Evolutionary conservation across 2,329 filamentous ascomycete genomes (phyloP).

Genomic region (Pestalotiopsis sp.): DNA sequence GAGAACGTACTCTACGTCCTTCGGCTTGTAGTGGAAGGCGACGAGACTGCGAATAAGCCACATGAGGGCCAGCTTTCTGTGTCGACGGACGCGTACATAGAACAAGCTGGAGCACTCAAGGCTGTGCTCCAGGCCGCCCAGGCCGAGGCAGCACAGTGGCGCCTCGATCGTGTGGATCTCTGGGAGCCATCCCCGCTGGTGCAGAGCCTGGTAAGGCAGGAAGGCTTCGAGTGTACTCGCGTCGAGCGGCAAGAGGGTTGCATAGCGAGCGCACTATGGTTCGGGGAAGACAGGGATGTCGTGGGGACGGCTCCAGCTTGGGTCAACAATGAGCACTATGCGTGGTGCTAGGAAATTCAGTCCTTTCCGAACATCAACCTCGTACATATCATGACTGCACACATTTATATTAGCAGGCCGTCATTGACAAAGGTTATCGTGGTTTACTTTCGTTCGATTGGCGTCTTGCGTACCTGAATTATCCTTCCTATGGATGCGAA

Average conservation of each 20-base stretch:
- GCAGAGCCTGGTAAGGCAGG: not conserved
- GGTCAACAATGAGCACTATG: not conserved
- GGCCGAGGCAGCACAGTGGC: slow-evolving; percentile 18
- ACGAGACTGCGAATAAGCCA: slow-evolving; percentile 17
- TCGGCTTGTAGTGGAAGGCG: slow-evolving; percentile 20
- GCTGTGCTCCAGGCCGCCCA: slow-evolving; percentile 19
- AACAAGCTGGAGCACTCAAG: slow-evolving; percentile 5
- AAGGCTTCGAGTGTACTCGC: not conserved
- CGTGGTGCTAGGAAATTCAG: not conserved
- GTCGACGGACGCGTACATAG: not conserved
- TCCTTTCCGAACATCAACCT: too few species aligned
- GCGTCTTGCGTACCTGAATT: too few species aligned
- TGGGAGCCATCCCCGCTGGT: slow-evolving; percentile 21
- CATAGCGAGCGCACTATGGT: slow-evolving; percentile 21
- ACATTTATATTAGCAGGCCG: too few species aligned
- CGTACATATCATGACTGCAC: too few species aligned
- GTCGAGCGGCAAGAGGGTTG: slow-evolving; percentile 16
- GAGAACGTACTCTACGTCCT: slow-evolving; percentile 7
- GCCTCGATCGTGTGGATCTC: slow-evolving; percentile 15
- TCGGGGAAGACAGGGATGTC: slow-evolving; percentile 10
- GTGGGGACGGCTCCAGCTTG: not conserved
- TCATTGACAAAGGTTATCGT: too few species aligned
- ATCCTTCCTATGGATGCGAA: too few species aligned
- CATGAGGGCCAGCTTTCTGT: not conserved
- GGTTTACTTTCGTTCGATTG: too few species aligned